A percentile compares a stretch with the other conserved stretches of the same genome.
These are phyloP conservation scores for Calocybe cyanea DNA, from an alignment of 768 basidiomycete species.

Conservation along the genomic window DNA sequence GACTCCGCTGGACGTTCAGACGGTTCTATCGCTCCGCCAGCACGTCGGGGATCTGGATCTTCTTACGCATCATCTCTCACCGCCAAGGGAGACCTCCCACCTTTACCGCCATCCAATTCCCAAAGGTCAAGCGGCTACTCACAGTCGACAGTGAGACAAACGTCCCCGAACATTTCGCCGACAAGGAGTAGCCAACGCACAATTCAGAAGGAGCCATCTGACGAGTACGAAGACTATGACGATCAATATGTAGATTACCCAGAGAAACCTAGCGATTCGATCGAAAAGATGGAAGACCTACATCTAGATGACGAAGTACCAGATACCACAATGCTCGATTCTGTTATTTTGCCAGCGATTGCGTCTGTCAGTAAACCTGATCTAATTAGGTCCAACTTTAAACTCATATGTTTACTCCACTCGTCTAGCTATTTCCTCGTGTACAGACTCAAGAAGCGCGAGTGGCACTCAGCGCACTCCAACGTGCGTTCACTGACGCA, in stretches of 20 bases:
- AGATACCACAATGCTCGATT: slow-evolving; percentile 92
- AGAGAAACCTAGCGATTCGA: slow-evolving; percentile 35
- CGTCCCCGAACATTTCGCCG: slow-evolving; percentile 31
- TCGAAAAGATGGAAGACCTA: slow-evolving; percentile 44
- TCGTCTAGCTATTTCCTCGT: slow-evolving; percentile 76
- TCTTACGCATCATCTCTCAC: slow-evolving; percentile 42
- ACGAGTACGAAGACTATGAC: slow-evolving; percentile 66
- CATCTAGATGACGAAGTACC: slow-evolving; percentile 59
- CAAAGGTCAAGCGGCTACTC: slow-evolving; percentile 40
- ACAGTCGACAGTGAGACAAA: slow-evolving; percentile 69
- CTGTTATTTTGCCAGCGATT: slow-evolving; percentile 93
- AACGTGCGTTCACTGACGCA: slow-evolving; percentile 91
- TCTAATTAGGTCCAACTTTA: neutral
- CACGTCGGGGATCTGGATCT: slow-evolving; percentile 24
- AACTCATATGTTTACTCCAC: neutral
- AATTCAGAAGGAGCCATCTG: slow-evolving; percentile 47
- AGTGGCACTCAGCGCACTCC: slow-evolving; percentile 78
- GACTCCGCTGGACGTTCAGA: slow-evolving; percentile 48
- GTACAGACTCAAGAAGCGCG: slow-evolving; percentile 92
- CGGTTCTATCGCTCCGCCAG: slow-evolving; percentile 26
- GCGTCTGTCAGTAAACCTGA: slow-evolving; percentile 70
- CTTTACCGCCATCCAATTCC: slow-evolving; percentile 40
- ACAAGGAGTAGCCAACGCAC: slow-evolving; percentile 27
- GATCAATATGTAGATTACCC: slow-evolving; percentile 53
- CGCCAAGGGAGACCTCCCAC: slow-evolving; percentile 59